A percentile compares a stretch with the other conserved stretches of the same genome.
Evolutionary conservation across 2,329 filamentous ascomycete species (phyloP).

Genomic region (Clathrospora elynae): DNA sequence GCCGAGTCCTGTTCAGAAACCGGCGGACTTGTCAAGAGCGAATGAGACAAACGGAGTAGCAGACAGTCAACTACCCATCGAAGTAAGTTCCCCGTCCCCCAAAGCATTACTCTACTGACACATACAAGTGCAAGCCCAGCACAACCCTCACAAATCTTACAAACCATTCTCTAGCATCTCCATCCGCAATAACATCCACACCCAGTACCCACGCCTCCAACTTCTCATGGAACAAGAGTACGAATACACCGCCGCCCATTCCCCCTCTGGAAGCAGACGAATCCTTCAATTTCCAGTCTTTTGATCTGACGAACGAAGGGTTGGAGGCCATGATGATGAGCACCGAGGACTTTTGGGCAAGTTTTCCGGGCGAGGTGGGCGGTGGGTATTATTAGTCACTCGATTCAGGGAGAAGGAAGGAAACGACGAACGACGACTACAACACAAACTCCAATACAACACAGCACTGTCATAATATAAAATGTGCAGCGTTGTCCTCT

Average conservation of each 20-base stretch:
- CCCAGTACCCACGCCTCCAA: conserved; percentile 29
- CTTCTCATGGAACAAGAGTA: conserved; percentile 34
- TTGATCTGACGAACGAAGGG: conserved; percentile 43
- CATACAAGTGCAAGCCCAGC: conserved; percentile 10
- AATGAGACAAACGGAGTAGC: conserved; percentile 21
- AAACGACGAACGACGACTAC: too few relatives aligned
- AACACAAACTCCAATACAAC: too few relatives aligned
- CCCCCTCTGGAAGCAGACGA: conserved; percentile 41
- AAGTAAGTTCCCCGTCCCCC: neutral
- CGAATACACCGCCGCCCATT: conserved; percentile 27
- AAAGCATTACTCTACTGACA: conserved; percentile 1
- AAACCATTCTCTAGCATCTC: conserved; percentile 23
- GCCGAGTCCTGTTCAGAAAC: conserved; percentile 47
- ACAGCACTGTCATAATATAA: too few relatives aligned
- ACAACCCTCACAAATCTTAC: conserved; percentile 15
- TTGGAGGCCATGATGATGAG: conserved; percentile 48
- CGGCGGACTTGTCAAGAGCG: conserved; percentile 26
- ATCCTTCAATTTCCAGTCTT: conserved; percentile 38
- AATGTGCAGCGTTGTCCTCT: too few relatives aligned
- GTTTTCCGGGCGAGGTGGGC: conserved; percentile 48
- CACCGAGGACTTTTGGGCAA: conserved; percentile 49
- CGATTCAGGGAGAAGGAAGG: neutral
- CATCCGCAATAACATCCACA: conserved; percentile 28
- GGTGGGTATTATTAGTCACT: conserved; percentile 34
- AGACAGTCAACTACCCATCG: conserved; percentile 9